Evolutionary conservation across 345 rosid genomes (phyloP).

Genomic region (Rhodamnia rubescens): DNA sequence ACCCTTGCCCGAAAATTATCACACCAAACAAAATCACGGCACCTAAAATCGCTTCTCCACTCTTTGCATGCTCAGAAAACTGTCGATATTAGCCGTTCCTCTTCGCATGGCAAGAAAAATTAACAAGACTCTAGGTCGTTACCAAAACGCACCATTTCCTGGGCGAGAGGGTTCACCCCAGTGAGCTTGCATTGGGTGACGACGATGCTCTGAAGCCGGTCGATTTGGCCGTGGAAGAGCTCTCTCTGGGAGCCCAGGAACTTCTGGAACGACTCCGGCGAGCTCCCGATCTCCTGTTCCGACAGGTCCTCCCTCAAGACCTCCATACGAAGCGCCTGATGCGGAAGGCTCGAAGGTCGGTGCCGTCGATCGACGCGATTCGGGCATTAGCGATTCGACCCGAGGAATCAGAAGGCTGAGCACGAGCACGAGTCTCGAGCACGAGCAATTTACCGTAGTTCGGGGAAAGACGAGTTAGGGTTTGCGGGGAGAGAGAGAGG

Average conservation of each 20-base stretch:
- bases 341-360: neutral
- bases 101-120: too few relatives aligned
- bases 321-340: constrained; percentile 25
- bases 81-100: neutral
- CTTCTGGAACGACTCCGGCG: constrained; percentile 53
- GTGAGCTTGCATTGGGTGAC: constrained; percentile 89
- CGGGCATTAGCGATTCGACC: neutral
- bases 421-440: neutral
- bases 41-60: neutral
- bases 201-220: constrained; percentile 65
- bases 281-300: constrained; percentile 50
- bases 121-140: neutral
- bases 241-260: constrained; percentile 57
- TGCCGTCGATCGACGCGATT: neutral
- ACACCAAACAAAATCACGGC: neutral
- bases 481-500: neutral
- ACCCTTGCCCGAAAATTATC: neutral
- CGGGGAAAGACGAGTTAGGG: neutral
- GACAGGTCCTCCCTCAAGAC: constrained; percentile 25
- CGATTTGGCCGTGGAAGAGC: constrained; percentile 79
- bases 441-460: neutral
- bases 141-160: constrained; percentile 70
- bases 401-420: neutral
- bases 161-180: constrained; percentile 96
- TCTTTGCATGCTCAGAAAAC: neutral